These are phyloP conservation scores for Diutina neorugosa DNA, from an alignment of 1,139 yeast genomes.

Conservation along the genomic window DNA sequence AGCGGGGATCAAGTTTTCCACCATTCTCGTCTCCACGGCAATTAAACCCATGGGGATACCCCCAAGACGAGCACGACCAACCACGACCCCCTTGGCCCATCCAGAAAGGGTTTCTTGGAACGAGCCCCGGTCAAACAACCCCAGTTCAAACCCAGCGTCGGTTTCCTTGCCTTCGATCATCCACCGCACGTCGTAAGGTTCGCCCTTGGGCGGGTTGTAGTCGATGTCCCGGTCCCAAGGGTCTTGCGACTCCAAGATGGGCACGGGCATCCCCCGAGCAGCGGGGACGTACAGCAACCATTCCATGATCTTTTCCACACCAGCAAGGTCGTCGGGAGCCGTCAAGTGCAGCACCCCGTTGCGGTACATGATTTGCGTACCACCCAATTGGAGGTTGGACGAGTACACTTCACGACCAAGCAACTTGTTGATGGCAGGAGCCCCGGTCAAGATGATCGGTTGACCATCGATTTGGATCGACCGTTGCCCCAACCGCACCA, in stretches of 20 bases:
- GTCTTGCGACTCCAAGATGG: conserved; percentile 73
- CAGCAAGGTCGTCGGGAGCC: conserved; percentile 90
- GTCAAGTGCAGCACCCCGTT: conserved; percentile 97
- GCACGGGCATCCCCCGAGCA: conserved; percentile 81
- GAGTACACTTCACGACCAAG: conserved; percentile 95
- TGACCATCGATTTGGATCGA: conserved; percentile 98
- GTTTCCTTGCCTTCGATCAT: conserved; percentile 74
- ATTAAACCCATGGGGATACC: conserved; percentile 98
- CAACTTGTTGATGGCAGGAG: conserved; percentile 94
- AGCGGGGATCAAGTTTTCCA: conserved; percentile 87
- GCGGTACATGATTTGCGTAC: conserved; percentile 96
- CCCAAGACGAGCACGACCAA: conserved; percentile 96
- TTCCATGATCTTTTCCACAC: conserved; percentile 86
- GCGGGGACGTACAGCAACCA: conserved; percentile 98
- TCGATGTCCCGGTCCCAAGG: conserved; percentile 91
- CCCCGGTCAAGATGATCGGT: conserved; percentile 96
- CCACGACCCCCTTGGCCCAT: conserved; percentile 98
- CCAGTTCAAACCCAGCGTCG: conserved; percentile 66
- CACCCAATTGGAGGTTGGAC: conserved; percentile 94
- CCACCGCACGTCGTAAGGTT: conserved; percentile 88
- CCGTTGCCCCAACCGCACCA: conserved; percentile 96
- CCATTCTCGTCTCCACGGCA: conserved; percentile 84
- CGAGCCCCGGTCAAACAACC: conserved; percentile 83
- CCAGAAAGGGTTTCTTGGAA: conserved; percentile 97
- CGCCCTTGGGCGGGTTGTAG: conserved; percentile 60